Base-by-base conservation (phyloP, 2,329 filamentous ascomycete species). In the Raffaelea albimanens region DNA sequence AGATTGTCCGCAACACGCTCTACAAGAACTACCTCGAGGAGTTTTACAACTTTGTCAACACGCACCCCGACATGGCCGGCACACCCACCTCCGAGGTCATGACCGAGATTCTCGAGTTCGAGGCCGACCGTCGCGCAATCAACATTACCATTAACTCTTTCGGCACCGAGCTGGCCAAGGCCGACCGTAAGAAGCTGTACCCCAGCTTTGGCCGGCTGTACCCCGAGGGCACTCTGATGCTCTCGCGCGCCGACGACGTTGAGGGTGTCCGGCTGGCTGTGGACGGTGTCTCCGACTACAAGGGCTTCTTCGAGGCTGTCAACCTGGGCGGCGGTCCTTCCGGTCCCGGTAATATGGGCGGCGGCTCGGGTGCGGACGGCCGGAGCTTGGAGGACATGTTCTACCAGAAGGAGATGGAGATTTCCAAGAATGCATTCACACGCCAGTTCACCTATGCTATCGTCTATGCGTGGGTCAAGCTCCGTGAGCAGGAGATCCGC, bases 11-110 rank as follows among this genome's bases (percentile, higher is more conserved):
- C 54, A 98, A 98, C 69, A 98, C 90, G 1, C 75, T 98, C 33
- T 98, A 97, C 76, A 98, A 98, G 78, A 97, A 97, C 73, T 98
- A 98, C 64, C 78, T 98, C 8, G 93, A 98, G 65, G 93, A 97
- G 64, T 98, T 98, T 66, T 81, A 97, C 71, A 78, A 85, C 55
- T 98, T 96, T 65, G 85, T 97, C 67, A 95, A 91, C 68, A 85
- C 83, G 10, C 80, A 95, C 61, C 74, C 89, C 0, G 91, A 95
- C 39, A 85, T 97, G 69, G 75, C 78, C 34, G 87, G 88, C 34
- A 94, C 90, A 7, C 89, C 93, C 1, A 98, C 93, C 0, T 76
- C 88, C 40, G 89, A 95, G 59, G 82, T 96, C 63, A 98, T 98
- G 93, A 82, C 84, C 8, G 91, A 97, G 69, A 87, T 96, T 45